Evolutionary conservation across 768 basidiomycete species (phyloP).

Genomic region (Psilocybe sp.): DNA sequence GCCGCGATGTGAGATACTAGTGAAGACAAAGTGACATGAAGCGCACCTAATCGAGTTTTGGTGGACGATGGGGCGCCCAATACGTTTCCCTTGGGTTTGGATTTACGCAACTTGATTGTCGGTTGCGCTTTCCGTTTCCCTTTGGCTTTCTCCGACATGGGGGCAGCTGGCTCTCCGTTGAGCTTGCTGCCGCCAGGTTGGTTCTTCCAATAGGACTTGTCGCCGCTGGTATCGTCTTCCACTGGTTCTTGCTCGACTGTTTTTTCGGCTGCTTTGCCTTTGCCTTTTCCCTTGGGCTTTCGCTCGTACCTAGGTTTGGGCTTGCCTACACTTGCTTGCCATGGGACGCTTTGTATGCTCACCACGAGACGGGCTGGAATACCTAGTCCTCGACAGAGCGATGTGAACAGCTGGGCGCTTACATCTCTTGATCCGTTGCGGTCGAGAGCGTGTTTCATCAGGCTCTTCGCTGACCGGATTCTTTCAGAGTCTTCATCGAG

Average conservation of each 20-base stretch:
- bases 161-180: conserved; percentile 29
- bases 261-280: too few species aligned
- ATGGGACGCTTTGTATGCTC: conserved; percentile 90
- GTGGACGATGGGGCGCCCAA: conserved; percentile 25
- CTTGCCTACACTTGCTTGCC: conserved; percentile 60
- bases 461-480: conserved; percentile 74
- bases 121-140: conserved; percentile 57
- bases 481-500: conserved; percentile 61
- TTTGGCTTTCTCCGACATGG: conserved; percentile 48
- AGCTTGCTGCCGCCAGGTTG: conserved; percentile 38
- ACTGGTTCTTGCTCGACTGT: conserved; percentile 30
- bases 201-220: conserved; percentile 19
- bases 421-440: conserved; percentile 79
- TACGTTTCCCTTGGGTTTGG: conserved; percentile 47
- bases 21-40: background rate
- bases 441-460: conserved; percentile 92
- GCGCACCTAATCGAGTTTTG: conserved; percentile 15
- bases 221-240: conserved; percentile 21
- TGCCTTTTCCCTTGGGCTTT: conserved; percentile 32
- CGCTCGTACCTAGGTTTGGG: conserved; percentile 28
- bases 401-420: conserved; percentile 89
- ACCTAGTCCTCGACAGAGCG: conserved; percentile 80
- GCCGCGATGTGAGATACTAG: conserved; percentile 1
- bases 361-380: conserved; percentile 86
- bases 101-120: conserved; percentile 56